Evolutionary conservation across 1,139 yeast genomes (phyloP).

Genomic region (Starmera stellimalicola): DNA sequence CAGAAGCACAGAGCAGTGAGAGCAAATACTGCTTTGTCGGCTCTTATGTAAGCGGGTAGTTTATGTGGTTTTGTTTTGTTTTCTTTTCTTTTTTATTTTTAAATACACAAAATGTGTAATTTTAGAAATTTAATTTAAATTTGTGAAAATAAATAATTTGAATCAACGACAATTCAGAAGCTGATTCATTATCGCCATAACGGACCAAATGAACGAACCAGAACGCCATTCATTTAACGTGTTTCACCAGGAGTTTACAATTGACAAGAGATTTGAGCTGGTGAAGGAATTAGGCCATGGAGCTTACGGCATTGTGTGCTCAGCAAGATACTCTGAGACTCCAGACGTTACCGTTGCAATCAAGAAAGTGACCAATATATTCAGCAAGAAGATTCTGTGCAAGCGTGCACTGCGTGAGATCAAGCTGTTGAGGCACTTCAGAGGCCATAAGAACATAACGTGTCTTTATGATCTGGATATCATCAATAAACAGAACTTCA

Average conservation of each 20-base stretch:
- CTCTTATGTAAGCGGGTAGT: too few species aligned
- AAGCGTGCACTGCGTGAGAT: constrained; percentile 86
- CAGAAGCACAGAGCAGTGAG: too few species aligned
- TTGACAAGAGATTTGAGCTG: constrained; percentile 75
- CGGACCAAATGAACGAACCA: constrained; percentile 15
- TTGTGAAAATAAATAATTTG: background rate
- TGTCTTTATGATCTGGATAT: constrained; percentile 91
- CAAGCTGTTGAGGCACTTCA: constrained; percentile 77
- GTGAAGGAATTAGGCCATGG: constrained; percentile 94
- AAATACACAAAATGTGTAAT: background rate
- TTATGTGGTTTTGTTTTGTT: background rate
- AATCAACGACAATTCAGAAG: background rate
- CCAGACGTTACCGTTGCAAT: constrained; percentile 85
- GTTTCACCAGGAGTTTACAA: constrained; percentile 82
- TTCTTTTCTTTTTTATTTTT: background rate
- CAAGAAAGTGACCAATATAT: constrained; percentile 87
- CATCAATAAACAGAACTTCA: constrained; percentile 70
- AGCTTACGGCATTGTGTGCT: constrained; percentile 93
- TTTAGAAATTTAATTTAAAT: background rate
- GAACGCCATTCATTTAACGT: constrained; percentile 47
- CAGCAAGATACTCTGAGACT: constrained; percentile 69
- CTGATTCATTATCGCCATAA: background rate
- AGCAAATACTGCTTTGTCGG: too few species aligned
- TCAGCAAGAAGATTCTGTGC: constrained; percentile 78
- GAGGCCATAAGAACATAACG: constrained; percentile 90